phyloP scores from a whole-genome alignment of 306 rosid species.

The Lathyrus tuberosus region DNA sequence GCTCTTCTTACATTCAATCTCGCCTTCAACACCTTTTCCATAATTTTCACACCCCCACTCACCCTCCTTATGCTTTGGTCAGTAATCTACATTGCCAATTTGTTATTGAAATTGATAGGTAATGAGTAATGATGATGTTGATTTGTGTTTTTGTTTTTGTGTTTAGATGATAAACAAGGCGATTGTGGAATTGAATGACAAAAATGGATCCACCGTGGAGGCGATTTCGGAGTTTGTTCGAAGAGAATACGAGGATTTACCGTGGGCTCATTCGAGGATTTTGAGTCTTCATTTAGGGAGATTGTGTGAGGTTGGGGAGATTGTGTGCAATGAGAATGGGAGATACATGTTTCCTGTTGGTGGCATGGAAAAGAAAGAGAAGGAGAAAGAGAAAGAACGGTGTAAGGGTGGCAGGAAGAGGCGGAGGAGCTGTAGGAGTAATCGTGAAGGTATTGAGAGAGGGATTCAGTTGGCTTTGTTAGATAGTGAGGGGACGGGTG shows the following conservation, averaged over 20 bases:
- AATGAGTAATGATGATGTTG: background rate
- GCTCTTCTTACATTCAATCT: slow-evolving; percentile 6
- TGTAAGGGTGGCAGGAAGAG: slow-evolving; percentile 25
- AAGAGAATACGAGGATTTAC: slow-evolving; percentile 43
- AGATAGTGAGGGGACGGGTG: background rate
- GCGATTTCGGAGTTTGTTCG: slow-evolving; percentile 43
- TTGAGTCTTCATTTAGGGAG: slow-evolving; percentile 38
- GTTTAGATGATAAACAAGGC: slow-evolving; percentile 52
- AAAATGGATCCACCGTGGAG: slow-evolving; percentile 35
- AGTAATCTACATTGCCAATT: background rate
- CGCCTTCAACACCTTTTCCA: slow-evolving; percentile 31
- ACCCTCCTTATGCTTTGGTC: slow-evolving; percentile 48
- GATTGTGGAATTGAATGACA: slow-evolving; percentile 34
- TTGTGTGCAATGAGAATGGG: slow-evolving; percentile 11
- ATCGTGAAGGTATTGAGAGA: background rate
- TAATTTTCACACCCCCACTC: slow-evolving; percentile 42
- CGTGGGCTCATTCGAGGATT: slow-evolving; percentile 48
- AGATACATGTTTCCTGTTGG: slow-evolving; percentile 31
- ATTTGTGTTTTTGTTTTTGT: background rate
- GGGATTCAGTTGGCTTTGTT: background rate
- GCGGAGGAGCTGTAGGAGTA: slow-evolving; percentile 9
- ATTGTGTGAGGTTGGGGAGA: slow-evolving; percentile 41
- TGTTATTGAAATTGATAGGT: background rate
- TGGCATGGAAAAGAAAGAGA: background rate
- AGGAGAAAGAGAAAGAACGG: background rate